These are phyloP conservation scores for Sarcocystis neurona DNA, from an alignment of 169 alveolate genomes.

Conservation along the genomic window DNA sequence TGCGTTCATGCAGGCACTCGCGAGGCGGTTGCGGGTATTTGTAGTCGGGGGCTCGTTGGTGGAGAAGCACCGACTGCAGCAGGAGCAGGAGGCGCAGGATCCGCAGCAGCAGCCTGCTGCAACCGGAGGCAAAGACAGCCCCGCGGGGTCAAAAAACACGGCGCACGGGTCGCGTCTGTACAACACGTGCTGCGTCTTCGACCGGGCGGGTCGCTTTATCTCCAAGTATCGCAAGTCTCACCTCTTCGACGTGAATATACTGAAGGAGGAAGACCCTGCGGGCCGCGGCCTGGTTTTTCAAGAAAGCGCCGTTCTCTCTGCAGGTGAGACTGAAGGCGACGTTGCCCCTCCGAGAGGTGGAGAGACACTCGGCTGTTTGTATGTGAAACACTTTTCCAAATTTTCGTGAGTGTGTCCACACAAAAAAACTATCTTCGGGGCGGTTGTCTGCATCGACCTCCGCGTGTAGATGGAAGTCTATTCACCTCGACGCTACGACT, in stretches of 20 bases:
- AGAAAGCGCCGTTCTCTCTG: slow-evolving; percentile 3
- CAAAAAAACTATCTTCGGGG: too few species aligned
- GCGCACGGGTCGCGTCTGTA: slow-evolving; percentile 50
- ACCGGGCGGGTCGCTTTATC: slow-evolving; percentile 57
- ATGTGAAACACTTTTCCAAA: too few species aligned
- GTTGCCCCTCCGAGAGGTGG: not conserved
- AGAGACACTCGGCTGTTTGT: too few species aligned
- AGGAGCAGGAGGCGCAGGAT: not conserved
- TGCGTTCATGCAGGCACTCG: slow-evolving; percentile 72
- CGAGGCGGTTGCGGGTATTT: slow-evolving; percentile 69
- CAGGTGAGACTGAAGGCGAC: slow-evolving; percentile 3
- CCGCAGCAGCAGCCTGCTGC: not conserved
- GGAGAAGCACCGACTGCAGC: slow-evolving; percentile 58
- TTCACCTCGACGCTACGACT: too few species aligned
- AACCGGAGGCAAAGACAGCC: not conserved
- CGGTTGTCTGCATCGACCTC: too few species aligned
- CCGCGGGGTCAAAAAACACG: slow-evolving; percentile 58
- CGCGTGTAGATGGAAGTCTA: too few species aligned
- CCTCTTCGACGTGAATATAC: slow-evolving; percentile 89
- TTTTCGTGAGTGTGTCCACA: too few species aligned
- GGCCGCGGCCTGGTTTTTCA: slow-evolving; percentile 45
- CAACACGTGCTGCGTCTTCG: slow-evolving; percentile 80
- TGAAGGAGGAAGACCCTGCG: slow-evolving; percentile 70
- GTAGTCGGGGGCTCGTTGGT: slow-evolving; percentile 87
- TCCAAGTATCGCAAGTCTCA: slow-evolving; percentile 85